Evolutionary conservation across 768 basidiomycete genomes (phyloP), one percentile per base, ranked within the genome.

Genomic region (Mycena haematopus): DNA sequence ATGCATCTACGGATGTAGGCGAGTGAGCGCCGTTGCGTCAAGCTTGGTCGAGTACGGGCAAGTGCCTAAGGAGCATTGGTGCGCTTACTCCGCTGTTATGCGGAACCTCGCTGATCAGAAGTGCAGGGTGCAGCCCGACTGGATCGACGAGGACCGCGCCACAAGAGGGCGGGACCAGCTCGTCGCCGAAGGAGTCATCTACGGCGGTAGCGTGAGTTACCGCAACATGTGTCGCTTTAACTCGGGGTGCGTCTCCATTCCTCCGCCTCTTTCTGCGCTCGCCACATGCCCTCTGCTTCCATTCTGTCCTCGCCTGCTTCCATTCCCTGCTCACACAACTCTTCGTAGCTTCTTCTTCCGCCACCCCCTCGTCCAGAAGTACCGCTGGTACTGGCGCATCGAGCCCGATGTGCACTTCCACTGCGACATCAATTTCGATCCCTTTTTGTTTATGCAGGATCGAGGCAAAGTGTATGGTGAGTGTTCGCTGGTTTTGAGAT

Each of bases 341-440:
- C 29, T 31, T 9, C 29, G 29, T 27, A 62, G 86, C 79, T 87
- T 84, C 79, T 93, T 93, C 79, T 93, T 85, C 81, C 75, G 80
- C 45, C 91, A 93, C 69, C 82, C 84, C 4, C 74, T 91, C 17
- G 74, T 92, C 52, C 80, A 83, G 59, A 76, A 85, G 49, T 91
- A 87, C 72, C 81, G 87, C 57, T 93, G 87, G 80, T 92, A 93
- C 74, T 92, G 90, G 91, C 81, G 91, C 15, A 84, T 93, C 47
- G 90, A 92, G 86, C 90, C 91, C 2, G 82, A 85, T 65, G 86
- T 92, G 54, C 88, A 90, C 73, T 89, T 87, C 78, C 89, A 85
- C 76, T 92, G 91, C 73, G 86, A 92, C 68, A 73, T 88, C 60
- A 75, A 81, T 58, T 80, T 78, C 38, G 86, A 87, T 69, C 92